phyloP scores from a whole-genome alignment of 2,329 filamentous ascomycete species.

The Arthroderma uncinatum region DNA sequence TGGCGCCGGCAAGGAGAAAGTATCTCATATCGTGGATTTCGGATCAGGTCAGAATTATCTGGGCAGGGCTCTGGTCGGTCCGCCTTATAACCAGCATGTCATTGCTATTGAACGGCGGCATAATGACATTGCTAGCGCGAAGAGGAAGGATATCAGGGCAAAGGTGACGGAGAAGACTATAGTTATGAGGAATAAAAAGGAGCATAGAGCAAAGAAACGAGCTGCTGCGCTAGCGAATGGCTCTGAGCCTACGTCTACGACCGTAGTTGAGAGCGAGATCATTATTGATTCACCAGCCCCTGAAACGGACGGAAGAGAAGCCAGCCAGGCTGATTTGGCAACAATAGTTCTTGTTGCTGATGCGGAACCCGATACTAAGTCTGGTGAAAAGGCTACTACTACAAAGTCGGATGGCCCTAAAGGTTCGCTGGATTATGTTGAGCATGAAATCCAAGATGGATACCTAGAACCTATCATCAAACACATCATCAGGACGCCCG shows the following conservation, averaged over 20 bases:
- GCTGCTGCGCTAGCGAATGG: background rate
- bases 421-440: constrained; percentile 34
- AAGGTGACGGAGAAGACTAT: constrained; percentile 62
- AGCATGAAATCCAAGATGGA: constrained; percentile 36
- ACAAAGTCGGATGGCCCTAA: constrained; percentile 7
- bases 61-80: constrained; percentile 70
- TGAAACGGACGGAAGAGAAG: background rate
- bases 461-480: constrained; percentile 32
- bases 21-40: constrained; percentile 89
- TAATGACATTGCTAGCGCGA: constrained; percentile 76
- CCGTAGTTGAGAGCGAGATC: too few species aligned
- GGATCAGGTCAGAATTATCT: constrained; percentile 96
- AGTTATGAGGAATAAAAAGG: constrained; percentile 72
- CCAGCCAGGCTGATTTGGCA: constrained; percentile 2
- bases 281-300: background rate
- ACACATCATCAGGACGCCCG: constrained; percentile 25
- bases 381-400: background rate
- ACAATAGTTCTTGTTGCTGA: constrained; percentile 6
- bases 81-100: constrained; percentile 75
- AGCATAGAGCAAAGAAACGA: constrained; percentile 13
- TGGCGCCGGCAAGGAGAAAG: constrained; percentile 24
- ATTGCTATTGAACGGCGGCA: constrained; percentile 83
- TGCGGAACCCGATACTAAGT: background rate
- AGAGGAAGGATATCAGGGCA: constrained; percentile 70
- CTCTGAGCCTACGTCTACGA: background rate